Evolutionary conservation across 352 stramenopile species (phyloP).

Genomic region (Blastocystis sp.): DNA sequence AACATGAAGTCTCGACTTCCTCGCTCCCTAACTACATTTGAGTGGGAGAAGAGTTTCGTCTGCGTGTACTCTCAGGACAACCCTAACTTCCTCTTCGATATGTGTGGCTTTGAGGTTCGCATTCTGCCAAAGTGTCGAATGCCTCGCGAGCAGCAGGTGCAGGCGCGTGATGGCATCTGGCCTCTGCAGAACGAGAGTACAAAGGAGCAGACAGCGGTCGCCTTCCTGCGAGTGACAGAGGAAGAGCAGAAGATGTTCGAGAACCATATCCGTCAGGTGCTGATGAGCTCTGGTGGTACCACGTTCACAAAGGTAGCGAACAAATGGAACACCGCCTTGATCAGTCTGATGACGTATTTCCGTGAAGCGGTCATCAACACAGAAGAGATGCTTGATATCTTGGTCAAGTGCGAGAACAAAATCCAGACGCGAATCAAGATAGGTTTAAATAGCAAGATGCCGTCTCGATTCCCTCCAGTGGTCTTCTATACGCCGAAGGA

Average conservation of each 20-base stretch:
- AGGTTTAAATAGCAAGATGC: slow-evolving; percentile 99
- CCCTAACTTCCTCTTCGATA: slow-evolving; percentile 98
- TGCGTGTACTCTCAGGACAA: slow-evolving; percentile 99
- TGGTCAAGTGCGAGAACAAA: slow-evolving; percentile 99
- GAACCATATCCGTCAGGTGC: slow-evolving; percentile 96
- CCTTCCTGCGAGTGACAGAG: slow-evolving; percentile 90
- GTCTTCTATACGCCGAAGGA: slow-evolving; percentile 99
- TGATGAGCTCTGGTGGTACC: slow-evolving; percentile 97
- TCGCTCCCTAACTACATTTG: slow-evolving; percentile 92
- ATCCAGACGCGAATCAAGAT: slow-evolving; percentile 99
- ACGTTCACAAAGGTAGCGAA: slow-evolving; percentile 99
- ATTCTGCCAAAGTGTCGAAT: slow-evolving; percentile 84
- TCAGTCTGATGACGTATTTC: slow-evolving; percentile 97
- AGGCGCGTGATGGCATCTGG: slow-evolving; percentile 97
- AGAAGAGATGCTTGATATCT: slow-evolving; percentile 95
- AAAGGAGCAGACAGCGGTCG: slow-evolving; percentile 97
- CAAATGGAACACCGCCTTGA: slow-evolving; percentile 89
- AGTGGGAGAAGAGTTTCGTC: slow-evolving; percentile 99
- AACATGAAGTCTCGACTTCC: slow-evolving; percentile 99
- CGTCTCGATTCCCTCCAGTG: slow-evolving; percentile 93
- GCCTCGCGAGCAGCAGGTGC: slow-evolving; percentile 79
- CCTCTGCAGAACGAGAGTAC: slow-evolving; percentile 98
- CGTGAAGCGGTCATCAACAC: slow-evolving; percentile 97
- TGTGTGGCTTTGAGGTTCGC: slow-evolving; percentile 96
- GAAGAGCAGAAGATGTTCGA: slow-evolving; percentile 90